phyloP scores from a whole-genome alignment of 192 early-diverging fungal species.

The Physocladia obscura region DNA sequence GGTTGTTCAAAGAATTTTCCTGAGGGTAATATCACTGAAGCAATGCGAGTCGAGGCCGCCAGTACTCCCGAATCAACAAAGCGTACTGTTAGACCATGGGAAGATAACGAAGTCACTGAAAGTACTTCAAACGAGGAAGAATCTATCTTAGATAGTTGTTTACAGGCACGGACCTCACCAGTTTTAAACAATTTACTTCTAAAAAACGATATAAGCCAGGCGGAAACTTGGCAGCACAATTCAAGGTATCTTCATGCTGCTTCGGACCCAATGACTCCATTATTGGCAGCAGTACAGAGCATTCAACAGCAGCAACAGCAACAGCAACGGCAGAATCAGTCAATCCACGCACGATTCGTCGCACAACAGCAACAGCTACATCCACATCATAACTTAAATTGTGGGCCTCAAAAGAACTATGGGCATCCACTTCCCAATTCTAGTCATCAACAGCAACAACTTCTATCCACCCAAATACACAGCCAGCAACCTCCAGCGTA shows the following conservation, averaged over 20 bases:
- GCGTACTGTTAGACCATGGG: constrained; percentile 17
- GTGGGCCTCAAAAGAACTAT: neutral
- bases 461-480: neutral
- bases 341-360: neutral
- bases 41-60: neutral
- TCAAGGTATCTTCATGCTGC: neutral
- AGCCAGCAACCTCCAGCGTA: neutral
- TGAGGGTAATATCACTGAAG: neutral
- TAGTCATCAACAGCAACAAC: neutral
- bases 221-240: neutral
- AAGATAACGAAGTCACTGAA: neutral
- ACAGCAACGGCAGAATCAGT: neutral
- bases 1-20: neutral
- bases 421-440: neutral
- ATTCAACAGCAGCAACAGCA: constrained; percentile 2
- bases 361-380: neutral
- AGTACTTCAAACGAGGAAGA: neutral
- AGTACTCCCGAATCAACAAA: neutral
- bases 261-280: constrained; percentile 5
- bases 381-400: neutral
- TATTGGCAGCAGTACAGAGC: neutral
- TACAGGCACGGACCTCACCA: neutral
- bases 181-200: constrained; percentile 1
- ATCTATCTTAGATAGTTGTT: neutral
- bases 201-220: neutral